Conservation (phyloP, 805 yeast species). For the Candida sakaeoensis region DNA sequence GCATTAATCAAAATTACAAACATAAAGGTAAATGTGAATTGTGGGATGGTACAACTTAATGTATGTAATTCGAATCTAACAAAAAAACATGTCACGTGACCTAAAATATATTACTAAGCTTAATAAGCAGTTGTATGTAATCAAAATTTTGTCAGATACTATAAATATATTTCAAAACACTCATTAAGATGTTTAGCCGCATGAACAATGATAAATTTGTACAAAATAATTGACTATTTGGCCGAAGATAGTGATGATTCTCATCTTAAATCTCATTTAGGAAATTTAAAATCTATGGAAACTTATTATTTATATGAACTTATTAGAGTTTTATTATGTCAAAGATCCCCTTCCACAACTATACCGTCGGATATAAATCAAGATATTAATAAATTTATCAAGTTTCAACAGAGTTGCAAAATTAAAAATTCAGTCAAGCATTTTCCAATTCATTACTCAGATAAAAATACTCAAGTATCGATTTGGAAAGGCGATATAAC, state of each 20-base stretch:
- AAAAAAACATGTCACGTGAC: constrained; percentile 1
- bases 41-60: no score
- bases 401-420: constrained; percentile 1
- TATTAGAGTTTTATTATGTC: constrained; percentile 4
- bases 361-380: constrained; percentile 3
- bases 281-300: constrained; percentile 3
- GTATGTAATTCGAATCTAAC: no score
- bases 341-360: background rate
- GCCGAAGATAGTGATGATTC: background rate
- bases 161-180: background rate
- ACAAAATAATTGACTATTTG: background rate
- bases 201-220: constrained; percentile 1
- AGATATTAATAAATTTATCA: constrained; percentile 1
- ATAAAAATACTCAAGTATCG: constrained; percentile 2
- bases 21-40: no score
- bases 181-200: background rate
- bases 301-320: constrained; percentile 3
- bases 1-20: no score
- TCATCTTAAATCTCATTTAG: constrained; percentile 1
- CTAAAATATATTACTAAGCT: background rate
- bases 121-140: background rate
- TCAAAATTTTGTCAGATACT: background rate
- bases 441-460: background rate
- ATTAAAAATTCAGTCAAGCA: background rate
- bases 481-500: constrained; percentile 9